Evolutionary conservation across 176 grass and related monocot genomes (phyloP), one percentile per base, ranked within the genome.

Genomic region (Musa troglodytarum): DNA sequence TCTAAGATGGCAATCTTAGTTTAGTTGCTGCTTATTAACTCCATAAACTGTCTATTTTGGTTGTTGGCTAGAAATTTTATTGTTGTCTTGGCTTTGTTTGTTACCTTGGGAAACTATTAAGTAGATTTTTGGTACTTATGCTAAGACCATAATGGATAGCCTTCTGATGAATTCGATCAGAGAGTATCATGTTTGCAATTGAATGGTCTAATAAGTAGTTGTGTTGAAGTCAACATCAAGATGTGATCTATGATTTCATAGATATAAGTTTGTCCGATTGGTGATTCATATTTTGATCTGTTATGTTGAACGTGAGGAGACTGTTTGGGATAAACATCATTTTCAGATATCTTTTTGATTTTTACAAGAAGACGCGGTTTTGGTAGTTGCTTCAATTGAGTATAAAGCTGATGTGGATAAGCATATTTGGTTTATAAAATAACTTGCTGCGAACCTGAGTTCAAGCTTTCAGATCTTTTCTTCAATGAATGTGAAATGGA

Each of bases 151-250:
- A n/a, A 51, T 70, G 29, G 15, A 70, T 14, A 50, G 17, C 23
- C 25, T 50, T 70, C 7, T 70, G 43, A n/a, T 70, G 68, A 70
- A 70, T 70, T 17, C 21, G 68, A 21, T 51, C 29, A 20, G 34
- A 50, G 68, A 70, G 20, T 9, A 0, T 70, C 10, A 11, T 50
- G 29, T 52, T 70, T 70, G 68, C 34, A 20, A 21, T 19, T 51
- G 20, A 70, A 19, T 70, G 43, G 51, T 3, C 43, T 52, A 50
- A n/a, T 50, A 70, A 70, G 17, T 20, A 50, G 68, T 70, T 34
- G 7, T 70, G 68, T 70, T 70, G 68, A 51, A 70, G 68, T 70
- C 16, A 51, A 70, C 51, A 28, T 28, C 19, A 49, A 70, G 68
- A 70, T 70, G 3, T 9, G 68, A 43, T 70, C 22, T 21, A 65